Evolutionary conservation across 257 asterid species (phyloP).

Genomic region (Pogostemon cablin): DNA sequence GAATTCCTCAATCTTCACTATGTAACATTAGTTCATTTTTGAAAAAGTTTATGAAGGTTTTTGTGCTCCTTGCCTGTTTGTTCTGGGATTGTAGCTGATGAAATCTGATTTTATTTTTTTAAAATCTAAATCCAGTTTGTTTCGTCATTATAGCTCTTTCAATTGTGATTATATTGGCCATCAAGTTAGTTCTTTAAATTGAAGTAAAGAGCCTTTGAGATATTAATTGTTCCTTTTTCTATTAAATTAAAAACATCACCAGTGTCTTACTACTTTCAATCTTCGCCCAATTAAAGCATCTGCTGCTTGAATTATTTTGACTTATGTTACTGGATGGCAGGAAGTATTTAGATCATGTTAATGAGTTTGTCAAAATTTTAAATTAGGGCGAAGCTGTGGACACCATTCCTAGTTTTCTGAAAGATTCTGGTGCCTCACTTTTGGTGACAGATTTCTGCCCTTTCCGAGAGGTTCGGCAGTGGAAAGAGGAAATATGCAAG

Average conservation of each 20-base stretch:
- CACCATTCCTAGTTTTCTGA: constrained; percentile 71
- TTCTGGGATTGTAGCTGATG: not conserved
- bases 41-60: not conserved
- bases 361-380: constrained; percentile 14
- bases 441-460: constrained; percentile 97
- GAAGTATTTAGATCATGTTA: constrained; percentile 12
- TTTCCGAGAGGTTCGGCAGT: constrained; percentile 69
- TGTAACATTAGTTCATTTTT: not conserved
- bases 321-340: not conserved
- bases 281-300: not conserved
- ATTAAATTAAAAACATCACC: not conserved
- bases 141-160: not conserved
- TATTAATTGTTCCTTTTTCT: not conserved
- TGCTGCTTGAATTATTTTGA: not conserved
- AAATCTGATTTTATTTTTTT: not conserved
- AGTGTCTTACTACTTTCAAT: not conserved
- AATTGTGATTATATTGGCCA: not conserved
- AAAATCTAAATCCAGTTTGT: not conserved
- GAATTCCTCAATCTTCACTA: not conserved
- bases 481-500: constrained; percentile 74
- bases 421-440: constrained; percentile 86
- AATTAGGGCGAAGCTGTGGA: constrained; percentile 85
- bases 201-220: no score
- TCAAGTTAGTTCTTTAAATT: not conserved
- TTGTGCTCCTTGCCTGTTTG: not conserved